phyloP scores from a whole-genome alignment of 805 yeast genomes.

The Suhomyces sp. region DNA sequence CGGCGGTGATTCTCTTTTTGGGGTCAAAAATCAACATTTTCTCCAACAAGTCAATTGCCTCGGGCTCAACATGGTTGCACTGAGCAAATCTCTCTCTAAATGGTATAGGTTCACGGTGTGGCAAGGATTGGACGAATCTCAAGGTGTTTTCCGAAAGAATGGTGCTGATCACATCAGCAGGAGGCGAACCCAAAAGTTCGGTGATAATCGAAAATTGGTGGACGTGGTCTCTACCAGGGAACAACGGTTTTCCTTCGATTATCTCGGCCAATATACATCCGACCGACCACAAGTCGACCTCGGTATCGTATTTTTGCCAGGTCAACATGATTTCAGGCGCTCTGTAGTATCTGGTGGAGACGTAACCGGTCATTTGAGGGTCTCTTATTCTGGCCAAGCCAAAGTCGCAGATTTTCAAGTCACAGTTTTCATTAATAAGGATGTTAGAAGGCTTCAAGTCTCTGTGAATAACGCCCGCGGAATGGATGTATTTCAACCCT shows the following conservation, averaged over 20 bases:
- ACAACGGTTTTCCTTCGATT: constrained; percentile 94
- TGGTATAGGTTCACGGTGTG: constrained; percentile 90
- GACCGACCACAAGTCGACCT: constrained; percentile 97
- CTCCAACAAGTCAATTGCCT: constrained; percentile 82
- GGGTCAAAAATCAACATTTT: constrained; percentile 96
- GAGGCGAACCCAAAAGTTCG: constrained; percentile 94
- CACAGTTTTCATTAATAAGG: constrained; percentile 85
- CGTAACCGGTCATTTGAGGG: constrained; percentile 99
- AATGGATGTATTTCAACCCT: constrained; percentile 85
- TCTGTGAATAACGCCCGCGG: constrained; percentile 89
- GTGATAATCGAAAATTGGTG: constrained; percentile 97
- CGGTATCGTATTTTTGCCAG: constrained; percentile 96
- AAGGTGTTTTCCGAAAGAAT: constrained; percentile 94
- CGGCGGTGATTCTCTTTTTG: constrained; percentile 88
- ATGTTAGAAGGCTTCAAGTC: constrained; percentile 85
- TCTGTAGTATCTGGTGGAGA: constrained; percentile 90
- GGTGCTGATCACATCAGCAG: constrained; percentile 91
- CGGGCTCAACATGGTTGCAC: constrained; percentile 62
- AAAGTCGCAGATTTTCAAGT: constrained; percentile 86
- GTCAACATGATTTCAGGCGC: constrained; percentile 99
- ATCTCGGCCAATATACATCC: constrained; percentile 97
- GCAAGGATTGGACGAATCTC: constrained; percentile 89
- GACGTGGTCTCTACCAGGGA: constrained; percentile 98
- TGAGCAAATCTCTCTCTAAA: constrained; percentile 74
- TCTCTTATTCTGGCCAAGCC: constrained; percentile 97